Evolutionary conservation across 768 basidiomycete species (phyloP), one percentile per base, ranked within the genome.

Genomic region (Termitomyces sp.): DNA sequence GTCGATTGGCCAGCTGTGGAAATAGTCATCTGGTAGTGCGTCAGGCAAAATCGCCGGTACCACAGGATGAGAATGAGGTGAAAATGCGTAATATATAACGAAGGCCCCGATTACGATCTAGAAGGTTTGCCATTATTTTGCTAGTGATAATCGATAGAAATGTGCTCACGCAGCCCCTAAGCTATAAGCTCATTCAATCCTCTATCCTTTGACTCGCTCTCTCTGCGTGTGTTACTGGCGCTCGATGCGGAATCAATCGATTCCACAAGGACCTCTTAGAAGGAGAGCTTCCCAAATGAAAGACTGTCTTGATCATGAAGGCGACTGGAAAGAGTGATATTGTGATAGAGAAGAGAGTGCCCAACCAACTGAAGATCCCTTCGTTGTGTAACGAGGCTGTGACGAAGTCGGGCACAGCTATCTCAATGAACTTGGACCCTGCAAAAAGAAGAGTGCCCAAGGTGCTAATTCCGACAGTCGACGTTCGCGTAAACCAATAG

Each of bases 401-500:
- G 13, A 47, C 54, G 39, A 59, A 33, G 10, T 48, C 33, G 9
- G 59, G 60, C 16, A 48, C 53, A 13, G 62, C 14, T 5, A 61
- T 43, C 6, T 56, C 33, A 13, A 65, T 51, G 12, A 63, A 20
- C 2, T 56, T 46, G 40, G 61, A 56, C 5, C 57, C 30, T 14
- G 67, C 68, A 0, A 68, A 24, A 6, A 73, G 58, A 16, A 59
- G 27, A 3, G 61, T 67, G 18, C 71, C 71, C 0, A 60, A 18
- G 10, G 67, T 62, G 20, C 71, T 72, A 53, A 77, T 69, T 4
- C 69, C 69, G 13, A 67, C 67, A 0, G 71, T 75, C 1, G 74
- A 70, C 36, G 61, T 66, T 24, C 70, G 67, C 1, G 71, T 69
- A 52, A 64, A 74, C 74, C 74, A 76, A 53, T 76, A 76, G 45